Percentiles rank a stretch among this genome's conserved stretches.
These are phyloP conservation scores for Entomortierella parvispora DNA, from an alignment of 192 early-diverging fungal genomes.

Conservation along the genomic window DNA sequence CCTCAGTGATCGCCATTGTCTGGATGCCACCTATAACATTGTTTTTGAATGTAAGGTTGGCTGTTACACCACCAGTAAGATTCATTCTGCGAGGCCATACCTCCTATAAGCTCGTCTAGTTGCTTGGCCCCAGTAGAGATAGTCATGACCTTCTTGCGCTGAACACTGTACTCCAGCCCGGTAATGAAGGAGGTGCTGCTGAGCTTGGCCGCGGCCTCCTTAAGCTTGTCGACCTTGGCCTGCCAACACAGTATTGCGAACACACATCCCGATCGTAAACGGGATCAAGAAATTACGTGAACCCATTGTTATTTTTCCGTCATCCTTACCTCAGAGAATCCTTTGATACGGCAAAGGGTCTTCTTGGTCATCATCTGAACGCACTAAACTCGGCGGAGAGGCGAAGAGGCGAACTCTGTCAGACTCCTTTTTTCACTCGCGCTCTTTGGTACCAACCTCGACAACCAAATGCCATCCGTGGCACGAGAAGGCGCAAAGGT, in stretches of 20 bases:
- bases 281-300: no score
- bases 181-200: slow-evolving; percentile 74
- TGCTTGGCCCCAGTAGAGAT: slow-evolving; percentile 83
- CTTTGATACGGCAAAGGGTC: slow-evolving; percentile 77
- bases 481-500: not conserved
- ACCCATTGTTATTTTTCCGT: no score
- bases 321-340: slow-evolving; percentile 70
- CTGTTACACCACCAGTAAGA: not conserved
- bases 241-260: no score
- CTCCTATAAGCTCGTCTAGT: slow-evolving; percentile 82
- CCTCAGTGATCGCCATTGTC: slow-evolving; percentile 86
- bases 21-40: slow-evolving; percentile 72
- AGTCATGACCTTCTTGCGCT: slow-evolving; percentile 68
- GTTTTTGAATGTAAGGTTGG: not conserved
- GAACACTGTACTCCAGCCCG: slow-evolving; percentile 63
- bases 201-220: slow-evolving; percentile 79
- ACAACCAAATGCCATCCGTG: not conserved
- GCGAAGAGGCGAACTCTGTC: not conserved
- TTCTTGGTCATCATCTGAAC: slow-evolving; percentile 80
- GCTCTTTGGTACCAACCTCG: not conserved
- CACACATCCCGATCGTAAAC: no score
- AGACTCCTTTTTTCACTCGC: not conserved
- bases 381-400: slow-evolving; percentile 52
- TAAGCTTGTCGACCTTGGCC: slow-evolving; percentile 88
- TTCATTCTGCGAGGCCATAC: slow-evolving; percentile 7